Conservation (phyloP, 164 flowering plant species). For the Vitis labrusca region DNA sequence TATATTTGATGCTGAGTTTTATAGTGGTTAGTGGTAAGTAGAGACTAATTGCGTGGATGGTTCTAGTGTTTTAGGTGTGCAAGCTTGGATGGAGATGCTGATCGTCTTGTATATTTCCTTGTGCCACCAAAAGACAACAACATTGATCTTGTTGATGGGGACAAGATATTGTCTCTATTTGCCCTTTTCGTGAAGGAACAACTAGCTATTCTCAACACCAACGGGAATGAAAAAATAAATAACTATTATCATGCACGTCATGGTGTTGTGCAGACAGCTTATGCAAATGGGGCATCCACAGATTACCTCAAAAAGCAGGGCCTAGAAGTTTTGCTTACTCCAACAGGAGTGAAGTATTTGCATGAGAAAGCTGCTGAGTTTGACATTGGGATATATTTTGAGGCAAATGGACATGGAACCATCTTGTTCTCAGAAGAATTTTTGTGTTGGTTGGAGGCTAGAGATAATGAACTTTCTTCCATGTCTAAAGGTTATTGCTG, state of each 20-base stretch:
- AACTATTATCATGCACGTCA: conserved; percentile 35
- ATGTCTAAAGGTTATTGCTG: conserved; percentile 43
- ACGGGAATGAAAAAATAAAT: conserved; percentile 14
- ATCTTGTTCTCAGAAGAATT: conserved; percentile 74
- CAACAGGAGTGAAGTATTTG: conserved; percentile 90
- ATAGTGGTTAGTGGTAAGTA: conserved; percentile 9
- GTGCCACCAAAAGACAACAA: conserved; percentile 27
- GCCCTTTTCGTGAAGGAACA: conserved; percentile 81
- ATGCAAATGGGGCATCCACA: conserved; percentile 97
- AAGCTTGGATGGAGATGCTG: conserved; percentile 85
- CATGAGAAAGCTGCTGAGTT: conserved; percentile 88
- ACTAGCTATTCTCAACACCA: conserved; percentile 38
- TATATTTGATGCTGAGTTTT: neutral
- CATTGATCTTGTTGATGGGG: conserved; percentile 70
- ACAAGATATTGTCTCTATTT: conserved; percentile 69
- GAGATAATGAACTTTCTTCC: conserved; percentile 46
- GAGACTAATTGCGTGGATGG: conserved; percentile 23
- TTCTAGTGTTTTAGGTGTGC: conserved; percentile 71
- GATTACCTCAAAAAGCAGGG: conserved; percentile 68
- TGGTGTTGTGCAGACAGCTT: conserved; percentile 93
- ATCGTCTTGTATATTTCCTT: conserved; percentile 65
- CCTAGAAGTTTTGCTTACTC: conserved; percentile 72
- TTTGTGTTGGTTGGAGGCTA: conserved; percentile 58
- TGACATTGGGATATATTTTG: conserved; percentile 95
- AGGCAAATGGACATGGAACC: conserved; percentile 99